These are phyloP conservation scores for Lepidium aucheri DNA, from an alignment of 345 rosid species.

Conservation along the genomic window DNA sequence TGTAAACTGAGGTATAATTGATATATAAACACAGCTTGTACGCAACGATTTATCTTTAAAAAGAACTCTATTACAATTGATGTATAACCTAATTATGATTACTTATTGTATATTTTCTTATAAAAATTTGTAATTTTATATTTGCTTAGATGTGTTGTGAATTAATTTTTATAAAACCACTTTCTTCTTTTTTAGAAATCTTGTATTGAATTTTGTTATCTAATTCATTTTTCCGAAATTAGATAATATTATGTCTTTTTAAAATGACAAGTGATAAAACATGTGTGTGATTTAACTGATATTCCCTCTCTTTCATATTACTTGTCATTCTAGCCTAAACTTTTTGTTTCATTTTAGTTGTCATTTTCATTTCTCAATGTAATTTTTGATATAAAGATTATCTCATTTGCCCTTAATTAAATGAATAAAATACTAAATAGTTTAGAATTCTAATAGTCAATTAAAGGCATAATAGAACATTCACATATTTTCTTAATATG, in stretches of 20 bases:
- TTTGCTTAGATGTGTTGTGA: neutral
- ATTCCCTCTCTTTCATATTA: no score
- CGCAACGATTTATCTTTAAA: constrained; percentile 19
- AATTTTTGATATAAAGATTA: no score
- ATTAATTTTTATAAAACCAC: neutral
- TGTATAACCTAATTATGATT: neutral
- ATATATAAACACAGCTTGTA: constrained; percentile 18
- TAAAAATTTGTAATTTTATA: neutral
- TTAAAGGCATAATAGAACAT: no score
- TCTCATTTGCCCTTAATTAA: no score
- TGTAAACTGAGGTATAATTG: neutral
- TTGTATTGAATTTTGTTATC: neutral
- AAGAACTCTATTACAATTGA: neutral
- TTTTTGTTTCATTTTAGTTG: no score
- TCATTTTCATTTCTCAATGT: no score
- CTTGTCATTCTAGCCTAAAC: no score
- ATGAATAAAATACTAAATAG: no score
- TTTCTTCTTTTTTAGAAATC: neutral
- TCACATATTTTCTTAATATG: no score
- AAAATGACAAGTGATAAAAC: neutral
- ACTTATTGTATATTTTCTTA: neutral
- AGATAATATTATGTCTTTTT: neutral
- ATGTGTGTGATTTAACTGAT: constrained; percentile 8
- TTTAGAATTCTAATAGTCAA: no score
- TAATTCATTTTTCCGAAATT: no score